Evolutionary conservation across 441 rosid species (phyloP).

Genomic region (Pelargonium fulgidum): DNA sequence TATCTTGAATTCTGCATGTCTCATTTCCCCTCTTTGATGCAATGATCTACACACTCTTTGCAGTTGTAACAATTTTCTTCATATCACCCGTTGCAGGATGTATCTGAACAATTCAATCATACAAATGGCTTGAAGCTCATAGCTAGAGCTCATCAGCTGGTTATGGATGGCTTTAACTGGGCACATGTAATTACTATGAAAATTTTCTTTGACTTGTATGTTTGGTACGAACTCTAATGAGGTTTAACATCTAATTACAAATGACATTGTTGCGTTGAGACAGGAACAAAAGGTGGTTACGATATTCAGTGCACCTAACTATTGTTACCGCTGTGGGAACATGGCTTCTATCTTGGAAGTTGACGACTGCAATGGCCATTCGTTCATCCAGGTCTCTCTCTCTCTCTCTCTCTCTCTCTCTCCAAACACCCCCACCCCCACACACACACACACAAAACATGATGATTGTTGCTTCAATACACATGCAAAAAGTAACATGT

Average conservation of each 20-base stretch:
- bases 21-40: neutral
- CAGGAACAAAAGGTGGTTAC: slow-evolving; percentile 81
- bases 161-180: slow-evolving; percentile 80
- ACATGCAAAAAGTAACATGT: neutral
- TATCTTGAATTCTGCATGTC: neutral
- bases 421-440: too few relatives aligned
- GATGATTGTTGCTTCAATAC: neutral
- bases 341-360: slow-evolving; percentile 76
- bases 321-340: slow-evolving; percentile 54
- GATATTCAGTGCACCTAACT: slow-evolving; percentile 40
- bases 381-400: slow-evolving; percentile 52
- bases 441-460: too few relatives aligned
- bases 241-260: neutral
- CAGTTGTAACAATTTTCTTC: too few relatives aligned
- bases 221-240: neutral
- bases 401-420: neutral
- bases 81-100: slow-evolving; percentile 35
- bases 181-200: slow-evolving; percentile 37
- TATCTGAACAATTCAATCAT: slow-evolving; percentile 72
- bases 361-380: slow-evolving; percentile 57
- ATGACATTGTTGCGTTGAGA: slow-evolving; percentile 15
- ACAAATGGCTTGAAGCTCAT: slow-evolving; percentile 54
- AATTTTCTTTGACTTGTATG: slow-evolving; percentile 16
- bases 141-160: slow-evolving; percentile 78
- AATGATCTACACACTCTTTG: too few relatives aligned